phyloP scores from a whole-genome alignment of 805 yeast genomes.

The Kuraishia piskuri region DNA sequence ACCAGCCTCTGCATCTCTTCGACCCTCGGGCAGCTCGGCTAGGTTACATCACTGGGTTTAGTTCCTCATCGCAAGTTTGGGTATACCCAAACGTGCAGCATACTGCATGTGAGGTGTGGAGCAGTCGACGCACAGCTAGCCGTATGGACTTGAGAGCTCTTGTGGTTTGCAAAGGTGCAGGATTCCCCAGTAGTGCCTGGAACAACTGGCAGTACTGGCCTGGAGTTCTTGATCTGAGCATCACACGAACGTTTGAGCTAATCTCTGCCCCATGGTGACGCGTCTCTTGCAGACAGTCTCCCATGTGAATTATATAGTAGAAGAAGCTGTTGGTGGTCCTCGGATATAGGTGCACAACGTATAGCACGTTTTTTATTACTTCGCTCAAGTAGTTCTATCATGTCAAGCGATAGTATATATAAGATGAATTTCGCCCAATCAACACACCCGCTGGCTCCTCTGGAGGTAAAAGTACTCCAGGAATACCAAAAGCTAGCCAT shows the following conservation, averaged over 20 bases:
- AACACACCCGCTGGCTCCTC: not conserved
- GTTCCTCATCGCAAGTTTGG: not conserved
- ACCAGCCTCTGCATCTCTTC: not conserved
- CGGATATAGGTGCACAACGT: no score
- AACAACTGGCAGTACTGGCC: not conserved
- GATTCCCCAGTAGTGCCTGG: not conserved
- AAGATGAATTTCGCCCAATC: not conserved
- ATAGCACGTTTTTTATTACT: no score
- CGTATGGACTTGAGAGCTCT: no score
- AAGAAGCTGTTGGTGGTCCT: no score
- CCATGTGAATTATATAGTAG: no score
- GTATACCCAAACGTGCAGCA: not conserved
- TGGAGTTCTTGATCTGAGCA: not conserved
- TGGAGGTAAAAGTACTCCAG: not conserved
- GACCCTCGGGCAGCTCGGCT: not conserved
- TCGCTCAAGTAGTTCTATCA: not conserved
- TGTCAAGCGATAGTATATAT: slow-evolving; percentile 1
- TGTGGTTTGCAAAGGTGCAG: not conserved
- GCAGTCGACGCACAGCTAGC: not conserved
- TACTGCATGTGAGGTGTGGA: not conserved
- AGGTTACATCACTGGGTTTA: not conserved
- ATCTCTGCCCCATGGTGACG: not conserved
- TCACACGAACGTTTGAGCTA: not conserved
- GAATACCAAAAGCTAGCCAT: slow-evolving; percentile 30
- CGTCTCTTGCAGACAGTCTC: not conserved